Base-by-base conservation (phyloP, 106 monocot genomes). In the Amphibolis antarctica region DNA sequence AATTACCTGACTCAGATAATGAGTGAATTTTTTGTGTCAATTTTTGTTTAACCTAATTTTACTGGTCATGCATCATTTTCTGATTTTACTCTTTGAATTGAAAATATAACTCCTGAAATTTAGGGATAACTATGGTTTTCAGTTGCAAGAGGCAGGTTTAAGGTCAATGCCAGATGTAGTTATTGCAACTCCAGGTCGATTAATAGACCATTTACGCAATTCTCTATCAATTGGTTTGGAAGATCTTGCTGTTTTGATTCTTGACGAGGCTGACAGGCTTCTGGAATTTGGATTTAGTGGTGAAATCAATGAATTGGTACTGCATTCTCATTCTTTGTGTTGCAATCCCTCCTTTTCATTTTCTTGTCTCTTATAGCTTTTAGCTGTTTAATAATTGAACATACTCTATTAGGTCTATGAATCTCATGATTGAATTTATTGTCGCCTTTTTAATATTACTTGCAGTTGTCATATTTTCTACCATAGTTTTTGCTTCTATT, bases 211-310 rank as follows among this genome's bases (percentile, higher is more conserved):
- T 86, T 72, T 96, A 49, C 79, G 90, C 19, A 96, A 96, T 73
- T 82, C 90, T 14, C 62, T 78, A 47, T 96, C 96, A 22, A 84
- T 96, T 79, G 86, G 96, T 27, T 64, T 96, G 18, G 96, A 96
- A 77, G 96, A 96, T 76, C 84, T 96, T 60, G 79, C 86, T 64
- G 82, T 96, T 63, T 63, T 96, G 62, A 96, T 96, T 46, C 82
- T 96, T 74, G 96, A 96, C 76, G 96, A 96, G 67, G 96, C 96
- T 63, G 96, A 96, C 76, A 90, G 96, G n/a, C 90, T 96, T 68
- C 65, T 96, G 48, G 86, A 96, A 73, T 69, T 86, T 63, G 90
- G 96, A 69, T 96, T 90, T 65, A 86, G 84, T 74, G 80, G 76
- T 68, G 96, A 96, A 86, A 90, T 96, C 74, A 81, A 82, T 23